Evolutionary conservation across 2,329 filamentous ascomycete species (phyloP), one percentile per base, ranked within the genome.

Genomic region (Alternaria viburni): DNA sequence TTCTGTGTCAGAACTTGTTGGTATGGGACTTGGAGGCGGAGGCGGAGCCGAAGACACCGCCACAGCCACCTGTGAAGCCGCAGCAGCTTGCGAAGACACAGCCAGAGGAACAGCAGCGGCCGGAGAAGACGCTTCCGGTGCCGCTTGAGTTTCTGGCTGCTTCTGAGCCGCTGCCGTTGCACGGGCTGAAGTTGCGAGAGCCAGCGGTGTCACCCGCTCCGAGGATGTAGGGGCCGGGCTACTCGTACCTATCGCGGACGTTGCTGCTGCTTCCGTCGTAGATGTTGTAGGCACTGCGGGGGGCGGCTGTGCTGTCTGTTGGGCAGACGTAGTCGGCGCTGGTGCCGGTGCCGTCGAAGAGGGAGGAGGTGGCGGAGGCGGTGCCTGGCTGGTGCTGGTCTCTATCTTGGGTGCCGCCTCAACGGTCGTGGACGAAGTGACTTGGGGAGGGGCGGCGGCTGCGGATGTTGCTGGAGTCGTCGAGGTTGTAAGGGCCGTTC

Each of bases 171-270:
- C 45, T 54, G 56, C 55, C 21, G 49, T 54, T 56, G 62, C 69
- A 64, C 69, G 64, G 54, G 46, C 56, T 47, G 73, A 65, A 17
- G 73, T 66, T 44, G 62, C 47, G 61, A 74, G 50, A 60, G 73
- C 68, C 67, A 72, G 67, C 54, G 64, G 58, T 50, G 63, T 66
- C 61, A 69, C 59, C 32, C 64, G 70, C 61, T 68, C 60, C 52
- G 62, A 67, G 65, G 73, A 69, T 61, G 69, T 72, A 70, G 70
- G 69, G 68, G 74, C 70, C 67, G 65, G 65, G 68, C 62, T 74
- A 56, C 65, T 69, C 75, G 77, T 79, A 79, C 75, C 75, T 79
- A 65, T 66, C 57, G 73, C 67, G 57, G 77, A 74, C 61, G 74
- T 74, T 44, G 66, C 68, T 71, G 70, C 69, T 64, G 64, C 66